phyloP scores from a whole-genome alignment of 495 filamentous ascomycete genomes.

The Podospora australis region DNA sequence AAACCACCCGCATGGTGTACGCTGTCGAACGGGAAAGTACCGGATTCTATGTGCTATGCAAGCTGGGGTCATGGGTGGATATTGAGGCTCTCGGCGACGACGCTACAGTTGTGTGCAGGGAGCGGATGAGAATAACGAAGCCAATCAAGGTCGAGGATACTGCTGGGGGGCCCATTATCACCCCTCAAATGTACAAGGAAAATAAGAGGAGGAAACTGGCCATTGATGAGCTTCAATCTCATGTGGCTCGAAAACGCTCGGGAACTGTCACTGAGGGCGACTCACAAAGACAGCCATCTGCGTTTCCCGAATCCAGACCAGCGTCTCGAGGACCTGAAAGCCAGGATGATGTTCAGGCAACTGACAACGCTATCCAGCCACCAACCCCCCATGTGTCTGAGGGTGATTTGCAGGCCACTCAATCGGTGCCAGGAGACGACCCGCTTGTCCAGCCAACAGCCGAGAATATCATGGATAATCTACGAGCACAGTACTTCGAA shows the following conservation, averaged over 20 bases:
- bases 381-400: not conserved
- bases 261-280: conserved; percentile 28
- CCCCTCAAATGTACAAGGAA: conserved; percentile 34
- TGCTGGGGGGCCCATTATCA: conserved; percentile 23
- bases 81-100: conserved; percentile 38
- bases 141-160: conserved; percentile 2
- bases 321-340: not conserved
- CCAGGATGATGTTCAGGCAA: too few species aligned
- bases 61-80: conserved; percentile 60
- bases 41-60: conserved; percentile 65
- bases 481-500: conserved; percentile 75
- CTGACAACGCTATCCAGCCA: conserved; percentile 2
- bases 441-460: conserved; percentile 44
- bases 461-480: conserved; percentile 58
- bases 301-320: not conserved
- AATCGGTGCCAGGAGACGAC: conserved; percentile 14
- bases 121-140: conserved; percentile 16
- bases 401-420: not conserved
- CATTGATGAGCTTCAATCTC: conserved; percentile 46
- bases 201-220: conserved; percentile 44
- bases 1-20: conserved; percentile 54
- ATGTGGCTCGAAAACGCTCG: conserved; percentile 21
- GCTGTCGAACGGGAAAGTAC: conserved; percentile 64
- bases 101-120: conserved; percentile 34
- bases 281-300: conserved; percentile 6